These are phyloP conservation scores for Boletus sp. DNA, from an alignment of 1,284 basidiomycete species.

Conservation along the genomic window DNA sequence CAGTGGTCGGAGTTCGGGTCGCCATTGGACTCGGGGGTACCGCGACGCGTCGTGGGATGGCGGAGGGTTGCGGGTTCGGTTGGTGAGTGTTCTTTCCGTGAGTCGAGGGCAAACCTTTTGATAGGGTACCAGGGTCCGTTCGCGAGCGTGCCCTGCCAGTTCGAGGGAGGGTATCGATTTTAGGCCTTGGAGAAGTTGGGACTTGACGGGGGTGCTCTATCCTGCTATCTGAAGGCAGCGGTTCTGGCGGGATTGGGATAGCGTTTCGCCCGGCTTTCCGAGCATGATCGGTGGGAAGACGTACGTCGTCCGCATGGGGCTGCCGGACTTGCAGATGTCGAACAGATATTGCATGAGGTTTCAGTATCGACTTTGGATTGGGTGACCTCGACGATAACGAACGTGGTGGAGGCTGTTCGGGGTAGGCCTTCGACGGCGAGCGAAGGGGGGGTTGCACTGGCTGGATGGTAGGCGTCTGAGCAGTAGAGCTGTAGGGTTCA, in stretches of 20 bases:
- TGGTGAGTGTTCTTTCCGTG: slow-evolving; percentile 18
- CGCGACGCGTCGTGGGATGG: slow-evolving; percentile 37
- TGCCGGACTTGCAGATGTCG: slow-evolving; percentile 15
- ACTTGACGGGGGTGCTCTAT: slow-evolving; percentile 9
- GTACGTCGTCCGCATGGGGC: slow-evolving; percentile 7
- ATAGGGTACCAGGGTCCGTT: slow-evolving; percentile 37
- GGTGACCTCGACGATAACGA: slow-evolving; percentile 13
- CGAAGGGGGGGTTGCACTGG: slow-evolving; percentile 1
- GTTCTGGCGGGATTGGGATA: slow-evolving; percentile 12
- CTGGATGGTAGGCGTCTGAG: slow-evolving; percentile 2
- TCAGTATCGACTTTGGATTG: slow-evolving; percentile 31
- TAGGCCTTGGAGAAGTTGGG: slow-evolving; percentile 10
- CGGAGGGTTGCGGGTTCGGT: slow-evolving; percentile 25
- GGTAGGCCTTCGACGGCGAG: slow-evolving; percentile 6
- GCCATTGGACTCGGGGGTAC: slow-evolving; percentile 17
- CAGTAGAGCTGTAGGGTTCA: background rate
- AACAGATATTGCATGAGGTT: slow-evolving; percentile 20
- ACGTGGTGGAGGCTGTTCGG: slow-evolving; percentile 12
- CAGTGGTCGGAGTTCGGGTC: slow-evolving; percentile 3
- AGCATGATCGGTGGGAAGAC: slow-evolving; percentile 6
- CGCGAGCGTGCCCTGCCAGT: slow-evolving; percentile 34
- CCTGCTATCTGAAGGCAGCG: slow-evolving; percentile 3
- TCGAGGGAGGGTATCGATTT: slow-evolving; percentile 14
- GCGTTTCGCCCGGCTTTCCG: slow-evolving; percentile 15
- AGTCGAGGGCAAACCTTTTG: slow-evolving; percentile 19